Evolutionary conservation across 768 basidiomycete species (phyloP), one percentile per base, ranked within the genome.

Genomic region (Rhodotorula toruloides): DNA sequence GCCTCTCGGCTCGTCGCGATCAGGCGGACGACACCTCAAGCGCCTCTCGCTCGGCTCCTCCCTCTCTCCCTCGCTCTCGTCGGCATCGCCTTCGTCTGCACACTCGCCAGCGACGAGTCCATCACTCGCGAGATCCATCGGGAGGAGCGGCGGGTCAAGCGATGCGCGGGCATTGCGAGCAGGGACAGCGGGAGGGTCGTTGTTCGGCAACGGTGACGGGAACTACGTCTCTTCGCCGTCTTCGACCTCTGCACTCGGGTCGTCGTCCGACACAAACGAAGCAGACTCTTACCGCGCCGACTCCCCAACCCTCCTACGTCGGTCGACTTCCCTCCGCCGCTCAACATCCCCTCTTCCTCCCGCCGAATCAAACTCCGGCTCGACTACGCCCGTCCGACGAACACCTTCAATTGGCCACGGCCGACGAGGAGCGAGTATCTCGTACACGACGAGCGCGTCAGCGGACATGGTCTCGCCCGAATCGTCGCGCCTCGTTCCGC

Each of bases 41-140:
- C 68, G 68, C 11, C 68, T 70, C 29, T 59, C 56, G 7, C 61
- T 70, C 53, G 64, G 68, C 11, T 64, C 66, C 29, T 59, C 56
- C 3, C 61, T 70, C 53, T 54, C 60, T 27, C 46, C 64, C 1
- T 25, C 61, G 22, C 42, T 43, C 55, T 65, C 60, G 14, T 47
- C 63, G 16, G 13, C 43, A 8, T 64, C 62, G 1, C 53, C 58
- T 19, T 16, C 43, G 16, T 61, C 68, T 0, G 55, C 68, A 2
- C 49, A 43, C 21, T 57, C 64, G 2, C 10, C 34, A 12, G 14
- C 58, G 8, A 12, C 13, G 13, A 21, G 19, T 17, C 43, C 54
- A 12, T 29, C 27, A 21, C 6, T 16, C 14, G 29, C 27, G 2
- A 54, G 61, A 19, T 37, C 57, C 29, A 31, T 4, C 48, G 29